Evolutionary conservation across 169 alveolate genomes (phyloP).

Genomic region (Cryptosporidium xiaoi): DNA sequence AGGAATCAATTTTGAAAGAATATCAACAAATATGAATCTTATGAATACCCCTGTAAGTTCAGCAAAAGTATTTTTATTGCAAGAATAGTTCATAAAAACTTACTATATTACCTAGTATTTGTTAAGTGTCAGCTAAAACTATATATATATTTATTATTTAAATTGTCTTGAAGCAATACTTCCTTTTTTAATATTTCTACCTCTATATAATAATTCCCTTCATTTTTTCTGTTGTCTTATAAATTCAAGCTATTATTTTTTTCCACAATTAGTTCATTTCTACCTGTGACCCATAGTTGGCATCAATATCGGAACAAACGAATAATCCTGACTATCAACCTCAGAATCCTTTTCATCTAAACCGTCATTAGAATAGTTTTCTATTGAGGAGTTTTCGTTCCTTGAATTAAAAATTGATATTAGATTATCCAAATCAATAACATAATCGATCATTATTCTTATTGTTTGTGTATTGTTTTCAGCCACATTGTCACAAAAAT

Average conservation of each 20-base stretch:
- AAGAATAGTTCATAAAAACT: background rate
- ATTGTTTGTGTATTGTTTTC: background rate
- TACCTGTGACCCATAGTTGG: constrained; percentile 74
- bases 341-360: constrained; percentile 37
- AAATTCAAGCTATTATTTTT: background rate
- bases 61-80: constrained; percentile 52
- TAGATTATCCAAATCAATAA: constrained; percentile 7
- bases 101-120: background rate
- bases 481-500: background rate
- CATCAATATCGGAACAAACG: constrained; percentile 29
- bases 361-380: background rate
- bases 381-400: background rate
- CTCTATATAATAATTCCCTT: too few relatives aligned
- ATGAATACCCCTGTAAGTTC: constrained; percentile 41
- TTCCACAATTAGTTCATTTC: background rate
- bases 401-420: background rate
- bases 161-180: too few relatives aligned
- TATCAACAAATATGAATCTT: background rate
- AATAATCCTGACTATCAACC: constrained; percentile 25
- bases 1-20: background rate
- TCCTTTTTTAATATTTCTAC: too few relatives aligned
- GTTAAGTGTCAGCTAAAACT: background rate
- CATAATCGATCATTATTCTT: constrained; percentile 38
- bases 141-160: background rate
- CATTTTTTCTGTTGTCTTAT: background rate